phyloP scores from a whole-genome alignment of 1,139 yeast species.

The Nakaseomyces sp. region DNA sequence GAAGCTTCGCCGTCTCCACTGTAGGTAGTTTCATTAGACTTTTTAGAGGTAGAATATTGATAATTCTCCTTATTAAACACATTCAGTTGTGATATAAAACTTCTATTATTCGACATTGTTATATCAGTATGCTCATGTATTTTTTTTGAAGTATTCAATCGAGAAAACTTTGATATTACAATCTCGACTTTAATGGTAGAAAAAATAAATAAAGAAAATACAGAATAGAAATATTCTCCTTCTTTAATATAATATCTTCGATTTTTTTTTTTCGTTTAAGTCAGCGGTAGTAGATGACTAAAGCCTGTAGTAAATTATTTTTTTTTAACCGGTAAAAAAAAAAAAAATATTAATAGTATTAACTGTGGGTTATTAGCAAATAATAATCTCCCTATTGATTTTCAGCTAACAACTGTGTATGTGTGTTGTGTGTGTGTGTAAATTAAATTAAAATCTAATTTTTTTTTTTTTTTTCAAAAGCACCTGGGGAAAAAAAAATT shows the following conservation, averaged over 20 bases:
- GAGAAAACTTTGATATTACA: neutral
- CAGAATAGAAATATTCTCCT: no score
- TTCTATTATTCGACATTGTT: slow-evolving; percentile 15
- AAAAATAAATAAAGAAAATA: neutral
- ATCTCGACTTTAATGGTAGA: neutral
- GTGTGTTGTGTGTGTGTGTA: neutral
- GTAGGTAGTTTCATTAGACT: slow-evolving; percentile 4
- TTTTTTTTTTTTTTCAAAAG: no score
- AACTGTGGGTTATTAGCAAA: no score
- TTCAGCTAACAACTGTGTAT: neutral
- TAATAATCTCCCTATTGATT: neutral
- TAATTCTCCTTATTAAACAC: slow-evolving; percentile 26
- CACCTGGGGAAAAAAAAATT: neutral
- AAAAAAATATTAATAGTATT: no score
- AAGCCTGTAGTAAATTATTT: no score
- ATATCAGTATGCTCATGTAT: slow-evolving; percentile 4
- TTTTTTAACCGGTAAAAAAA: no score
- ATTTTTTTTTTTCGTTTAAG: no score
- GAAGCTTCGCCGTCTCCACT: slow-evolving; percentile 14
- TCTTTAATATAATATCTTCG: neutral
- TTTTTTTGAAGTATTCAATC: neutral
- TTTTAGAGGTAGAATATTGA: slow-evolving; percentile 9
- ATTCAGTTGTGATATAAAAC: slow-evolving; percentile 24
- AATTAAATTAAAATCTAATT: neutral
- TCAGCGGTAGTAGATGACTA: neutral